These are phyloP conservation scores for Chlamydomonas eustigma DNA, from an alignment of 139 green algal genomes.

Conservation along the genomic window DNA sequence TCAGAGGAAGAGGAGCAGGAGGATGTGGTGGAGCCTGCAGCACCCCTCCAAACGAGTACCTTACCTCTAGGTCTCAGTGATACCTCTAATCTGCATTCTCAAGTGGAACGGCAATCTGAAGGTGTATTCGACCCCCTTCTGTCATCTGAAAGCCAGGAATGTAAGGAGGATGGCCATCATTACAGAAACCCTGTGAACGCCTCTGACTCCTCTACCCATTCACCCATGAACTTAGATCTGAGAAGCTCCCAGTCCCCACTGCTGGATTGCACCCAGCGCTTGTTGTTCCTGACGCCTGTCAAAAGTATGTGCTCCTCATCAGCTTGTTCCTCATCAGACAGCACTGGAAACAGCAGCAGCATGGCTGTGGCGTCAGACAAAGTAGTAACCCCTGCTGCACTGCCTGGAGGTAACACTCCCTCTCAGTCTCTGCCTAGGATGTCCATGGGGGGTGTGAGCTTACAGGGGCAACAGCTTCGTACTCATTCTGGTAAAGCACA, in stretches of 20 bases:
- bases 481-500: neutral
- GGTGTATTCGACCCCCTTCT: neutral
- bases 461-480: neutral
- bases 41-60: neutral
- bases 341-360: neutral
- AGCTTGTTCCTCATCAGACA: neutral
- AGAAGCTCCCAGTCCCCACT: neutral
- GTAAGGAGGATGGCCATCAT: neutral
- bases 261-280: neutral
- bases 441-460: neutral
- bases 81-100: too few relatives aligned
- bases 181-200: neutral
- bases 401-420: neutral
- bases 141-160: neutral
- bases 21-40: neutral
- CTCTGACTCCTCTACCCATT: neutral
- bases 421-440: neutral
- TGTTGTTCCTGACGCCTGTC: conserved; percentile 9
- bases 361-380: neutral
- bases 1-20: neutral
- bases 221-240: neutral
- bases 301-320: too few relatives aligned
- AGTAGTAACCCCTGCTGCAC: neutral
- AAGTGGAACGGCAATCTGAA: neutral
- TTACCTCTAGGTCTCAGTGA: too few relatives aligned